Percentiles rank a stretch among this genome's conserved stretches.
Conservation (phyloP, 2,329 filamentous ascomycete species). For the Septoria linicola region DNA sequence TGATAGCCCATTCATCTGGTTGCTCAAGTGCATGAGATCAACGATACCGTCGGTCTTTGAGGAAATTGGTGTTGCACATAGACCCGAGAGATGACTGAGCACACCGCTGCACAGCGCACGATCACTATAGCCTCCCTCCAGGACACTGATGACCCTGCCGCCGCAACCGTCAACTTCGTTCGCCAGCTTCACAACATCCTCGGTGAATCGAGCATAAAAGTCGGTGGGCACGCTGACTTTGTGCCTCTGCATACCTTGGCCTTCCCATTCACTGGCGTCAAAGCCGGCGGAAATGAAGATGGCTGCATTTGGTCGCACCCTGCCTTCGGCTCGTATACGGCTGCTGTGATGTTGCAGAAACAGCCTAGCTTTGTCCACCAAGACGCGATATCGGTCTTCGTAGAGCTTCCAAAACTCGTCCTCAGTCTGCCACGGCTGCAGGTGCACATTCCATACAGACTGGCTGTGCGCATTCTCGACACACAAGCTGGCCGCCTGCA, state of each 20-base stretch:
- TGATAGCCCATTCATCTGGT: conserved; percentile 31
- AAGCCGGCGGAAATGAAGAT: conserved; percentile 97
- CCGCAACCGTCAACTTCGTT: conserved; percentile 76
- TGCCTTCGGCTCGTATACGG: conserved; percentile 57
- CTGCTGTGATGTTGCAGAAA: conserved; percentile 75
- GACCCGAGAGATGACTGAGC: conserved; percentile 82
- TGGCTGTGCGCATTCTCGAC: conserved; percentile 93
- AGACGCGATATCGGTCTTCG: conserved; percentile 69
- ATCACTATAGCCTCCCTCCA: conserved; percentile 96
- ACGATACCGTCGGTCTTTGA: conserved; percentile 12
- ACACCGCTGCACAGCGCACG: conserved; percentile 84
- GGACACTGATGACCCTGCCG: conserved; percentile 84
- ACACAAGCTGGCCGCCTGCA: conserved; percentile 90
- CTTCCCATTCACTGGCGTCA: conserved; percentile 94
- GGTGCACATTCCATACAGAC: conserved; percentile 92
- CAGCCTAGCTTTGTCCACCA: conserved; percentile 76
- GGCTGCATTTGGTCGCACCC: conserved; percentile 70
- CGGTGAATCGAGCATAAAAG: conserved; percentile 89
- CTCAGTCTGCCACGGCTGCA: conserved; percentile 80
- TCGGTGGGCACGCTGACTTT: conserved; percentile 93
- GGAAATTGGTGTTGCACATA: conserved; percentile 49
- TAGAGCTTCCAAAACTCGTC: conserved; percentile 90
- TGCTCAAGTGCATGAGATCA: conserved; percentile 25
- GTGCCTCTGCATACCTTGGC: conserved; percentile 89
- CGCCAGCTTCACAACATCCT: conserved; percentile 78